phyloP scores from a whole-genome alignment of 371 early-diverging fungal species.

The Coemansia sp. region DNA sequence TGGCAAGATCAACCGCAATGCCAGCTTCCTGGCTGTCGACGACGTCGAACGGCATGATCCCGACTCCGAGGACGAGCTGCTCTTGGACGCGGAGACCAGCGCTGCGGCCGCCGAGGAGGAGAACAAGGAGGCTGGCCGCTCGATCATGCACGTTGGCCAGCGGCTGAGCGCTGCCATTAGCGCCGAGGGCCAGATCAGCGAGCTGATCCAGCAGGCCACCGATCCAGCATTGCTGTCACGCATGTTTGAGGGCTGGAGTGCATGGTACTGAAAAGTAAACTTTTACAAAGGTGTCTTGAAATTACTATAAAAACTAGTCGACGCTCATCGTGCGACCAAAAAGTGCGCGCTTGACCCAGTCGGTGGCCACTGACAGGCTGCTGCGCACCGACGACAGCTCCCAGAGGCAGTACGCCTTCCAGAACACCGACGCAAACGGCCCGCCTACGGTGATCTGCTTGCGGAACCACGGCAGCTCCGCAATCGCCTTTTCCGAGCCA shows the following conservation, averaged over 20 bases:
- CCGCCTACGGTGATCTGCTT: slow-evolving; percentile 67
- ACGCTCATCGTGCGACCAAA: slow-evolving; percentile 84
- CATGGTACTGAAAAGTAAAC: slow-evolving; percentile 27
- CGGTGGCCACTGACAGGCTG: slow-evolving; percentile 77
- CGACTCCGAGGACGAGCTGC: slow-evolving; percentile 6
- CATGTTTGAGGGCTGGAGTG: slow-evolving; percentile 66
- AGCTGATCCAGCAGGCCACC: slow-evolving; percentile 60
- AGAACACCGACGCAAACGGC: slow-evolving; percentile 72
- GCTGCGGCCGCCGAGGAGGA: slow-evolving; percentile 17
- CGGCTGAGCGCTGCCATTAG: slow-evolving; percentile 56
- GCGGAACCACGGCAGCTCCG: slow-evolving; percentile 64
- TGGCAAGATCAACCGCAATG: slow-evolving; percentile 38
- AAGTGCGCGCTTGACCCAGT: slow-evolving; percentile 82
- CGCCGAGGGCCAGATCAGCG: slow-evolving; percentile 62
- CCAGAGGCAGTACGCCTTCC: slow-evolving; percentile 71
- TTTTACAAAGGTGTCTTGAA: too few relatives aligned
- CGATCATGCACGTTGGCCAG: slow-evolving; percentile 57
- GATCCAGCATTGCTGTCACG: slow-evolving; percentile 53
- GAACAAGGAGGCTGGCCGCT: slow-evolving; percentile 66
- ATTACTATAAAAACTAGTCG: slow-evolving; percentile 14
- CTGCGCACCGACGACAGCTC: slow-evolving; percentile 79
- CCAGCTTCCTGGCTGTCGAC: slow-evolving; percentile 16
- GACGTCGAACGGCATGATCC: slow-evolving; percentile 11
- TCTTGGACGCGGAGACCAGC: slow-evolving; percentile 4
- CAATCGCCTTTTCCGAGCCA: slow-evolving; percentile 58